Conservation (phyloP, 1,284 basidiomycete genomes). For the Ceratobasidium sp. region DNA sequence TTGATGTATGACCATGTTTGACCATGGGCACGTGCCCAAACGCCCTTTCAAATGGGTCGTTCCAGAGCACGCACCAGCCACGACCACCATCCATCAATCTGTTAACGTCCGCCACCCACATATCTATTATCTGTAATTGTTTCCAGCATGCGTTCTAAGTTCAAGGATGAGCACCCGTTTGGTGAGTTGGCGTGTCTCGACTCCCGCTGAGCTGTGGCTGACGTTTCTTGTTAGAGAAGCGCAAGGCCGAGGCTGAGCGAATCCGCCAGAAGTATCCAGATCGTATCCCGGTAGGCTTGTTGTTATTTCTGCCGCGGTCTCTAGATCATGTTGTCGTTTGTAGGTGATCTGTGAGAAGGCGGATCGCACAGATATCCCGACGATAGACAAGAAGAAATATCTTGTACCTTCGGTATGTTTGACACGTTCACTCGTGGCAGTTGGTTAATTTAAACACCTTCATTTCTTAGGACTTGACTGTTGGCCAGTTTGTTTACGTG, state of each 20-base stretch:
- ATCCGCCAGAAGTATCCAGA: conserved; percentile 99
- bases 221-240: conserved; percentile 77
- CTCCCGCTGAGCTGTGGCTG: conserved; percentile 47
- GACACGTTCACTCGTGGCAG: background rate
- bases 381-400: conserved; percentile 99
- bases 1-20: conserved; percentile 28
- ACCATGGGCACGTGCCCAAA: conserved; percentile 29
- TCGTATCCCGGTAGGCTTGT: conserved; percentile 83
- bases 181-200: conserved; percentile 66
- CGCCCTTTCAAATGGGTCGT: conserved; percentile 38
- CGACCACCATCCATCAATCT: conserved; percentile 16
- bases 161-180: conserved; percentile 99
- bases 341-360: conserved; percentile 99
- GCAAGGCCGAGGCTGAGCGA: conserved; percentile 96
- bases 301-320: conserved; percentile 36
- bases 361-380: conserved; percentile 97
- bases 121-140: background rate
- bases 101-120: background rate
- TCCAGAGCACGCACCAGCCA: conserved; percentile 12
- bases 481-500: conserved; percentile 99
- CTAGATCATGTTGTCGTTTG: conserved; percentile 44
- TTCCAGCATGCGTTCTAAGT: conserved; percentile 93
- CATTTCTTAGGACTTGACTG: conserved; percentile 85
- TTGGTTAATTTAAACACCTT: conserved; percentile 1
- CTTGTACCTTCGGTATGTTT: conserved; percentile 88